Evolutionary conservation across 73 alveolate species (phyloP), one percentile per base, ranked within the genome.

Genomic region (Paramecium bursaria): DNA sequence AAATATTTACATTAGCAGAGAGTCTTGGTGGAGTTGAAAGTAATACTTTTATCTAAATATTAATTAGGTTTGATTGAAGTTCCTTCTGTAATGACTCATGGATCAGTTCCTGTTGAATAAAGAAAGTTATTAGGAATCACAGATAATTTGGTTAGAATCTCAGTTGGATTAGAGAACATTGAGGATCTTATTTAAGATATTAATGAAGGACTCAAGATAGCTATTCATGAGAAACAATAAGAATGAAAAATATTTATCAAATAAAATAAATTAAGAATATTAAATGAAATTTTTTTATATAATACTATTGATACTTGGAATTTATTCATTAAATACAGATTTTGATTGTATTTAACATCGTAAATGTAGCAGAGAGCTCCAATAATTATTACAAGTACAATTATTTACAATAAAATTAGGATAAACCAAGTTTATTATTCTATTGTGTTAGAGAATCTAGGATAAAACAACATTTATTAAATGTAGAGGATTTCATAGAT

Each of bases 1-100:
- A 95, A 85, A 57, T 96, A 46, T 91, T 90, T 85, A 75, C 95
- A 29, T 86, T 94, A 11, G 99, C 98, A 47, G 99, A 90, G 73
- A 77, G 95, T 50, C 75, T 96, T 13, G 99, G 99, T 22, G 96
- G 97, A 52, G 97, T 96, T 57, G 99, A 96, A 85, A 74, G 96
- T 75, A 75, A 21, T 39, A 2, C 4, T 2, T 46, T 30, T 10
- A 44, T 1, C 13, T 74, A 7, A 5, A 74, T 25, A 19, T 55
- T 25, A 25, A 48, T 3, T 31, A 29, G 73, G 49, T 44, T 46
- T 47, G 47, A 75, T 75, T 75, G 39, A 75, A 50, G 50, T 75
- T 27, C 50, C 42, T 9, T 75, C 51, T 2, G 49, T 48, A 1
- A 48, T 75, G 46, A 50, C 77, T 75, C 99, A 96, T 85, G 92